Base-by-base conservation (phyloP, 495 filamentous ascomycete genomes). In the Aspergillus indologenus region DNA sequence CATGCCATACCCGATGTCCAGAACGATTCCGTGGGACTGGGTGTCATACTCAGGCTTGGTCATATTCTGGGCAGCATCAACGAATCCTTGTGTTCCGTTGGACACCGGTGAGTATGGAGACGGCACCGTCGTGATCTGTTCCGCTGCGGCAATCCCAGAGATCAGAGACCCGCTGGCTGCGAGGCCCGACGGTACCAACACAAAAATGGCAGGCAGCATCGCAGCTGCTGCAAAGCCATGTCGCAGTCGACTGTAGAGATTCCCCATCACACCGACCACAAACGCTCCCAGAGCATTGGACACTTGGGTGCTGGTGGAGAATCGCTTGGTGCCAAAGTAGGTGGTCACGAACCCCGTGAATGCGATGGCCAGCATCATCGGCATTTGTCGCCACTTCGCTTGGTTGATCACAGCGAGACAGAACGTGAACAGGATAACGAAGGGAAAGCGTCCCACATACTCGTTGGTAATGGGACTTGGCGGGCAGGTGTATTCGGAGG, bases 171-270 rank as follows among this genome's bases (percentile, higher is more conserved):
- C 93, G 29, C 84, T 85, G 5, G 91, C 91, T 0, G 94, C 90
- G 14, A 98, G 79, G 4, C 92, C 93, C 15, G 87, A 91, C 2
- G 93, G 93, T 5, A 98, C 94, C 54, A 94, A 90, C 5, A 98
- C 93, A 64, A 96, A 96, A 60, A 98, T 96, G 5, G 90, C 93
- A 1, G 93, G 93, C 0, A 98, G 74, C 75, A 98, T 88, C 7
- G 90, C 89, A 0, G 90, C 90, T 1, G 92, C 92, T 0, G 93
- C 92, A 15, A 96, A 80, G 1, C 90, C 91, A 67, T 94, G 87
- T 54, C 87, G 81, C n/a, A 92, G 64, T 14, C 94, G 83, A 8
- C 89, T 89, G 75, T 97, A 96, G 8, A 95, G 67, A 69, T 97
- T 97, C 12, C 90, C 93, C 45, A 92, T 74, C 5, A 96, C 81